Conservation (phyloP, 768 basidiomycete species). For the Kwoniella shandongensis region DNA sequence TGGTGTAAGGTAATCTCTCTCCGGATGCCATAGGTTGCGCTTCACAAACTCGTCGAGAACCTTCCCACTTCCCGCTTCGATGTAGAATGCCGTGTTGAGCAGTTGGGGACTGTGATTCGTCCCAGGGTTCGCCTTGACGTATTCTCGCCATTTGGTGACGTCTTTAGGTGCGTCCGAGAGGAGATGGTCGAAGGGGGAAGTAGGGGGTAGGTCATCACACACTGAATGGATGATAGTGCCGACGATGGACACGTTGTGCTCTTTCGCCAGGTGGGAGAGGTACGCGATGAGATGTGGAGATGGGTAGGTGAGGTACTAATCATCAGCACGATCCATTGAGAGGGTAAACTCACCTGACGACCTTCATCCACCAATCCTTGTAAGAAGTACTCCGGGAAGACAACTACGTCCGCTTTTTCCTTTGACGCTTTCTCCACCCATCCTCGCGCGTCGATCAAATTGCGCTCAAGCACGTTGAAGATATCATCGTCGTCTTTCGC, state of each 20-base stretch:
- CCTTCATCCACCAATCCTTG: slow-evolving; percentile 27
- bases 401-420: slow-evolving; percentile 24
- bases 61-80: slow-evolving; percentile 28
- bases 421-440: slow-evolving; percentile 5
- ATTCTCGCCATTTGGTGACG: slow-evolving; percentile 67
- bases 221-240: slow-evolving; percentile 27
- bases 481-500: not conserved
- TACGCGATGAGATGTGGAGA: slow-evolving; percentile 8
- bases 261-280: slow-evolving; percentile 16
- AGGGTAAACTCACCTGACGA: slow-evolving; percentile 21
- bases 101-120: slow-evolving; percentile 1
- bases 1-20: slow-evolving; percentile 32
- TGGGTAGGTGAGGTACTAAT: slow-evolving; percentile 26
- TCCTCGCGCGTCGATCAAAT: not conserved
- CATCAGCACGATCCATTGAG: not conserved
- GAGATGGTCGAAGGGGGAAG: slow-evolving; percentile 23
- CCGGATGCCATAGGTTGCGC: slow-evolving; percentile 35
- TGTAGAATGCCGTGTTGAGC: slow-evolving; percentile 29
- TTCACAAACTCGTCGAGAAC: slow-evolving; percentile 28
- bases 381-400: slow-evolving; percentile 37
- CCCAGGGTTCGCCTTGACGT: slow-evolving; percentile 68
- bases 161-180: not conserved
- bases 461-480: slow-evolving; percentile 2
- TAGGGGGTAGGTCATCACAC: not conserved
- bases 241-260: slow-evolving; percentile 23